Conservation (phyloP, 2,329 filamentous ascomycete species). For the Corynespora cassiicola region DNA sequence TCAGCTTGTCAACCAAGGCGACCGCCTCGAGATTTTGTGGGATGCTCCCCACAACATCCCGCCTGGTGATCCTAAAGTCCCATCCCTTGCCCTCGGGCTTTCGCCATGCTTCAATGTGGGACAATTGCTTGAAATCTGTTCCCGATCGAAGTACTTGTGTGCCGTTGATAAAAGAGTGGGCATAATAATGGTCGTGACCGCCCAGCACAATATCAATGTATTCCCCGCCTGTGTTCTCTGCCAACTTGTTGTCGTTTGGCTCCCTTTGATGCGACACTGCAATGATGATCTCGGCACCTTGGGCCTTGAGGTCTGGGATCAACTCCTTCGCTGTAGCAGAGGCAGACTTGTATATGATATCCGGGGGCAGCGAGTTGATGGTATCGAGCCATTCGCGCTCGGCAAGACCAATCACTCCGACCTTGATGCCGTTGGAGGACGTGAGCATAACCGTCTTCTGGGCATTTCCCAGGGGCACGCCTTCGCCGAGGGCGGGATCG, state of each 20-base stretch:
- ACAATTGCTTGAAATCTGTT: conserved; percentile 90
- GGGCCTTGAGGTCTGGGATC: conserved; percentile 72
- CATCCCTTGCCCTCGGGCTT: conserved; percentile 63
- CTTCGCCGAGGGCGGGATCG: conserved; percentile 79
- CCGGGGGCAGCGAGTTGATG: conserved; percentile 83
- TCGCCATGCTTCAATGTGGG: conserved; percentile 80
- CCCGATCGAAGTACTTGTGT: conserved; percentile 87
- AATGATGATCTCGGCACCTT: conserved; percentile 83
- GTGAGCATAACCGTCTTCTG: conserved; percentile 78
- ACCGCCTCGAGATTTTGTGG: conserved; percentile 67
- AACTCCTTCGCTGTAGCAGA: conserved; percentile 77
- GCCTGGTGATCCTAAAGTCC: conserved; percentile 79
- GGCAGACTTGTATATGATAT: conserved; percentile 82
- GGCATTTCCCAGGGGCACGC: conserved; percentile 77
- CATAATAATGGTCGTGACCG: conserved; percentile 90
- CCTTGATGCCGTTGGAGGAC: conserved; percentile 81
- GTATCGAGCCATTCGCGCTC: conserved; percentile 90
- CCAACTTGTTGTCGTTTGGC: conserved; percentile 87
- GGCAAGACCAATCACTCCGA: conserved; percentile 84
- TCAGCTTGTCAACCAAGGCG: conserved; percentile 71
- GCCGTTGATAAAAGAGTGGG: conserved; percentile 76
- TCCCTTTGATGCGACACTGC: conserved; percentile 86
- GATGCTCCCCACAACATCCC: conserved; percentile 75
- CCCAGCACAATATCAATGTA: conserved; percentile 85
- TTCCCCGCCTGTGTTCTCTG: conserved; percentile 71